Evolutionary conservation across 257 asterid species (phyloP), one percentile per base, ranked within the genome.

Genomic region (Anisodus tanguticus): DNA sequence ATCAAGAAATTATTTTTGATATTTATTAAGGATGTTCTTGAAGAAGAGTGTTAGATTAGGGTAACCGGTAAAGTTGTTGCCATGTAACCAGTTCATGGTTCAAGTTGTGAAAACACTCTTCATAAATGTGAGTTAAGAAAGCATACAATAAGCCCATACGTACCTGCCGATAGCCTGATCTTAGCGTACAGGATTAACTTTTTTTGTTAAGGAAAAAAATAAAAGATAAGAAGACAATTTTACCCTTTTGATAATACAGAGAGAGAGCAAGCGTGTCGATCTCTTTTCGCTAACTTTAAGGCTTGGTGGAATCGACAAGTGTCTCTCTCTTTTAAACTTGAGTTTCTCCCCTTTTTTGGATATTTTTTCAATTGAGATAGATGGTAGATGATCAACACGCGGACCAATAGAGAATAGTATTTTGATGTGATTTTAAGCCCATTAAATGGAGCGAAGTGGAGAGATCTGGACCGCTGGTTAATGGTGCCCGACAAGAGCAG

Each of bases 241-340:
- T 88, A 91, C 90, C 95, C 90, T 88, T 58, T 51, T 35, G 7
- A 26, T 85, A 70, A 68, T 43, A 71, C 31, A 39, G 35, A 79
- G 86, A 79, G 86, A 81, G 88, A 89, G 89, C 69, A 82, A 82
- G 91, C 91, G 98, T 91, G 98, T 90, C 95, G 94, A 82, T 87
- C 88, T 91, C 93, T 94, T 89, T 88, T 89, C 93, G 89, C 90
- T 89, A 89, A 86, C 41, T 83, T 13, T 13, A 88, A 72, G 74
- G 82, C 78, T 62, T 83, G 93, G 87, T 88, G 88, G 92, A 84
- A 84, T 81, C 90, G 97, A 92, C 98, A 94, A 92, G 97, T 94
- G 99, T 90, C 96, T 92, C 55, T 16, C 70, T 10, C 41, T 10
- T 31, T 64, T 26, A 22, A 64, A 26, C 10, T 31, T 31, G 5